Conservation (phyloP, 2,329 filamentous ascomycete genomes). For the Nothopassalora personata region DNA sequence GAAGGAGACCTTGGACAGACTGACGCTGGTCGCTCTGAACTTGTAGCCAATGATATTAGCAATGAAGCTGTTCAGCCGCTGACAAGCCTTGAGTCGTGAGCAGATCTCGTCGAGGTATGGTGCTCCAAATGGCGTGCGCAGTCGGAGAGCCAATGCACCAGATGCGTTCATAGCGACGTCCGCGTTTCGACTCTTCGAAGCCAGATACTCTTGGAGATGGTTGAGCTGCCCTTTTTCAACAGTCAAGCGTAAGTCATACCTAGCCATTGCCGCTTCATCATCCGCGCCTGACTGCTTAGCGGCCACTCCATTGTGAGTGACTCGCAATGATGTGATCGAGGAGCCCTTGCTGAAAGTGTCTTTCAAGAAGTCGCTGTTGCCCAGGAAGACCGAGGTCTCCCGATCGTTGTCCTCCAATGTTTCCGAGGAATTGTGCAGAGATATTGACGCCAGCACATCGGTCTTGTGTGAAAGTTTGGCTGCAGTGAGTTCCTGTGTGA, state of each 20-base stretch:
- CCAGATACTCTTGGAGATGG: conserved; percentile 36
- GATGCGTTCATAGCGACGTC: conserved; percentile 59
- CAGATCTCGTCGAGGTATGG: conserved; percentile 56
- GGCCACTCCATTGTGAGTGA: conserved; percentile 7
- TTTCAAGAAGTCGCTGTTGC: not conserved
- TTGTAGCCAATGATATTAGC: conserved; percentile 57
- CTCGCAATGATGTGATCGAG: conserved; percentile 8
- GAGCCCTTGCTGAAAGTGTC: not conserved
- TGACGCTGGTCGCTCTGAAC: conserved; percentile 55
- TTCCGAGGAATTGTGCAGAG: not conserved
- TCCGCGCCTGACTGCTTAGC: not conserved
- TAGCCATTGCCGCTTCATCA: conserved; percentile 20
- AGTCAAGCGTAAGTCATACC: conserved; percentile 38
- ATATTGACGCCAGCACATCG: conserved; percentile 13
- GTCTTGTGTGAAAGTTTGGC: conserved; percentile 21
- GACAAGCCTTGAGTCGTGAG: conserved; percentile 59
- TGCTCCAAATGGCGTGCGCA: conserved; percentile 55
- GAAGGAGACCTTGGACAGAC: conserved; percentile 61
- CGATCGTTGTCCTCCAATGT: not conserved
- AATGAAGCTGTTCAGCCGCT: conserved; percentile 65
- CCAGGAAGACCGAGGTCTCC: not conserved
- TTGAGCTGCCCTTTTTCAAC: conserved; percentile 31
- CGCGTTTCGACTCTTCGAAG: conserved; percentile 42
- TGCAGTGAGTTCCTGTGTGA: conserved; percentile 22
- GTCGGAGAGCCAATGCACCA: conserved; percentile 59